phyloP scores from a whole-genome alignment of 1,284 basidiomycete genomes.

The Rhizoctonia solani region DNA sequence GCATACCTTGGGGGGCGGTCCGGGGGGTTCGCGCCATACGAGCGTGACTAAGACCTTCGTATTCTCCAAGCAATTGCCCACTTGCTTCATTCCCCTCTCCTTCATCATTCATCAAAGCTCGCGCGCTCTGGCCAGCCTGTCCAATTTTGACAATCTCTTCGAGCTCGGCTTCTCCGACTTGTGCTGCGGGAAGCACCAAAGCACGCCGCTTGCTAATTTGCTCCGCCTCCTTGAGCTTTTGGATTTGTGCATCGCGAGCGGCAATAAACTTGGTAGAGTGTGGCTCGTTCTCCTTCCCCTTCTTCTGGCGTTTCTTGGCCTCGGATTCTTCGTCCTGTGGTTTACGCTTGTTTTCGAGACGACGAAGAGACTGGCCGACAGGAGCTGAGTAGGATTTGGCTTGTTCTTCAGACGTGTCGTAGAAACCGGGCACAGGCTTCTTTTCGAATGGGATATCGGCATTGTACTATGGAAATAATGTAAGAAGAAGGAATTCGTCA shows the following conservation, averaged over 20 bases:
- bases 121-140: slow-evolving; percentile 85
- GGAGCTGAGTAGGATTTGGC: slow-evolving; percentile 87
- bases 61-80: slow-evolving; percentile 85
- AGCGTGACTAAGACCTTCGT: slow-evolving; percentile 85
- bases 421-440: slow-evolving; percentile 93
- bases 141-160: slow-evolving; percentile 99
- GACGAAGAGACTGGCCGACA: slow-evolving; percentile 86
- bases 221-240: slow-evolving; percentile 96
- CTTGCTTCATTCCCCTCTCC: slow-evolving; percentile 81
- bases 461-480: slow-evolving; percentile 70
- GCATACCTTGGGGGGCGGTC: slow-evolving; percentile 88
- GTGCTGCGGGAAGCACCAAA: slow-evolving; percentile 84
- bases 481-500: background rate
- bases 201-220: slow-evolving; percentile 89
- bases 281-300: slow-evolving; percentile 60
- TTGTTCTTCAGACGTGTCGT: slow-evolving; percentile 94
- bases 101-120: slow-evolving; percentile 69
- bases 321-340: slow-evolving; percentile 88
- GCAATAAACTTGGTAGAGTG: slow-evolving; percentile 92
- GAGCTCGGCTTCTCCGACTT: slow-evolving; percentile 94
- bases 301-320: slow-evolving; percentile 81
- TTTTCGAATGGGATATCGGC: slow-evolving; percentile 99
- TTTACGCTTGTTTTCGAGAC: slow-evolving; percentile 90
- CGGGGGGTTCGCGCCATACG: slow-evolving; percentile 90
- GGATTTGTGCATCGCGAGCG: slow-evolving; percentile 94